phyloP scores from a whole-genome alignment of 2,329 filamentous ascomycete genomes.

The Alternaria sp. region DNA sequence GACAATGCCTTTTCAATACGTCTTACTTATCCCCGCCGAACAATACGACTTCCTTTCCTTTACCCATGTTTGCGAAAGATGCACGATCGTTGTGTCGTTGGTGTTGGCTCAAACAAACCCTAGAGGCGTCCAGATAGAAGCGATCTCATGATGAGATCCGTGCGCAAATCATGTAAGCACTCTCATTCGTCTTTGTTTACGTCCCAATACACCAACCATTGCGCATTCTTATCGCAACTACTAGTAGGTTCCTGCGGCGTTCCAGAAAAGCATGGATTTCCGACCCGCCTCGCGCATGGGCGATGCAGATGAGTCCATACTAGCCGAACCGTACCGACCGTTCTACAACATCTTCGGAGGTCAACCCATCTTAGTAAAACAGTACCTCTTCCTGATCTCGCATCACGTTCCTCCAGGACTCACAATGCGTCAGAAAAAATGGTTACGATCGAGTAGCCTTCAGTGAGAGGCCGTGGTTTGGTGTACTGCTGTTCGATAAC shows the following conservation, averaged over 20 bases:
- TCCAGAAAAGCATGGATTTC: slow-evolving; percentile 42
- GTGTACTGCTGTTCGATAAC: slow-evolving; percentile 76
- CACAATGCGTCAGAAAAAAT: slow-evolving; percentile 49
- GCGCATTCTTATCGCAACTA: not conserved
- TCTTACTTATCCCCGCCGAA: slow-evolving; percentile 47
- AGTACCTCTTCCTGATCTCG: slow-evolving; percentile 36
- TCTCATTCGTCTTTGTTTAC: not conserved
- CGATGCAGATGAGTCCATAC: slow-evolving; percentile 42
- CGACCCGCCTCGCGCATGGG: slow-evolving; percentile 37
- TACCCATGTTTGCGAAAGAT: slow-evolving; percentile 27
- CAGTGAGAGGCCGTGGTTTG: slow-evolving; percentile 68
- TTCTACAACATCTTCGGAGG: slow-evolving; percentile 61
- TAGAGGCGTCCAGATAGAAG: slow-evolving; percentile 13
- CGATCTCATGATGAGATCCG: slow-evolving; percentile 22
- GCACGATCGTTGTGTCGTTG: slow-evolving; percentile 6
- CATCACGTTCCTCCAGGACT: not conserved
- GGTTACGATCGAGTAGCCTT: slow-evolving; percentile 60
- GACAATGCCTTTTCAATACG: not conserved
- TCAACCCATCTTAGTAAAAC: slow-evolving; percentile 59
- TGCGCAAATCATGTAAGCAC: slow-evolving; percentile 2
- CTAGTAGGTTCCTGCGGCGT: not conserved
- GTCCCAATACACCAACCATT: not conserved
- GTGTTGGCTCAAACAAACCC: slow-evolving; percentile 1
- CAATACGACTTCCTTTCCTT: slow-evolving; percentile 30
- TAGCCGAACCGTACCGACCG: slow-evolving; percentile 58